A percentile compares a stretch with the other conserved stretches of the same genome.
These are phyloP conservation scores for Pholiota molesta DNA, from an alignment of 768 basidiomycete species.

Conservation along the genomic window DNA sequence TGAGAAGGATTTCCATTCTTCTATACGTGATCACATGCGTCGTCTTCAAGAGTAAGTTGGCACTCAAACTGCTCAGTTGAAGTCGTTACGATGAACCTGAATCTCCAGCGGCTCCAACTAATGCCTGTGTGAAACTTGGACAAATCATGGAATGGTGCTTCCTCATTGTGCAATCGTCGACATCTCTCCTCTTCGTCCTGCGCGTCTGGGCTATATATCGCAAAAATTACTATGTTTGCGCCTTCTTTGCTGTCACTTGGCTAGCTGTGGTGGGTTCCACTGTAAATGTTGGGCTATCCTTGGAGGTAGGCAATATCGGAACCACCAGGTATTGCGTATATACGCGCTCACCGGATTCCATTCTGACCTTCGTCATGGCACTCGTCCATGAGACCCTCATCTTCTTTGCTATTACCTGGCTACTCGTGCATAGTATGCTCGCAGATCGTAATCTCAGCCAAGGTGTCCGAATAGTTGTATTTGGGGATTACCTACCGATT, in stretches of 20 bases:
- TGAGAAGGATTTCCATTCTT: background rate
- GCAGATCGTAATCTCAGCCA: background rate
- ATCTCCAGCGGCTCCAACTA: background rate
- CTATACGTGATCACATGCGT: background rate
- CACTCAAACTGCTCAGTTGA: background rate
- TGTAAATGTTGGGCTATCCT: background rate
- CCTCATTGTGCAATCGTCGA: background rate
- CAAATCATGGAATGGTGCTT: background rate
- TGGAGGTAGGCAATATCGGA: background rate
- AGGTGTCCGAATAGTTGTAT: background rate
- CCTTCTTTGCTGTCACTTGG: background rate
- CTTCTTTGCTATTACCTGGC: background rate
- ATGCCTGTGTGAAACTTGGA: background rate
- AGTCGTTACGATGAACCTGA: background rate
- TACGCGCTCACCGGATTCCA: background rate
- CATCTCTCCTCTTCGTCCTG: background rate
- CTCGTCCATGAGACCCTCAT: background rate
- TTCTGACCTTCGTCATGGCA: background rate
- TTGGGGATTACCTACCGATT: background rate
- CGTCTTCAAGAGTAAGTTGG: background rate
- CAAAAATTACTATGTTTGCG: background rate
- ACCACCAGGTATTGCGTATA: background rate
- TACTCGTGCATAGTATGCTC: background rate
- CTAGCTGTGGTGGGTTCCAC: background rate
- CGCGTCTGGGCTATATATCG: background rate